Evolutionary conservation across 225 moss, liverwort and hornwort species (phyloP).

Genomic region (Lunularia cruciata): DNA sequence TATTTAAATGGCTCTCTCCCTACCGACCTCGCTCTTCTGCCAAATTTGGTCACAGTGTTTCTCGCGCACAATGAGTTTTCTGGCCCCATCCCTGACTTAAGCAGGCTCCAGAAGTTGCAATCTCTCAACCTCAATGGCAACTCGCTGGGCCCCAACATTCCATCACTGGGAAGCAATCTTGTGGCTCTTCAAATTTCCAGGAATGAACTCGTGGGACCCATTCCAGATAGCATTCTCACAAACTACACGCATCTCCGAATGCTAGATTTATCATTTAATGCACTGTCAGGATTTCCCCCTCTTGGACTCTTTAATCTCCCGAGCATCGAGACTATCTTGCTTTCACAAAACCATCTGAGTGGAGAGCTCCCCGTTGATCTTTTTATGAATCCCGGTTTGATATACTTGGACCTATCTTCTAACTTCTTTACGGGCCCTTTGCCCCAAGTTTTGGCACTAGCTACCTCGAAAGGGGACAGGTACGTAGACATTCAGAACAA

Average conservation of each 20-base stretch:
- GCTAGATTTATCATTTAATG: slow-evolving; percentile 71
- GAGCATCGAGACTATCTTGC: slow-evolving; percentile 44
- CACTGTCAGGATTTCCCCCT: slow-evolving; percentile 53
- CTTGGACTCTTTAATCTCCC: slow-evolving; percentile 61
- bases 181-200: slow-evolving; percentile 48
- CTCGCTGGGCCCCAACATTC: slow-evolving; percentile 67
- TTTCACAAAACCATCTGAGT: slow-evolving; percentile 70
- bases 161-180: slow-evolving; percentile 44
- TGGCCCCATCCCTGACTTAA: slow-evolving; percentile 54
- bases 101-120: slow-evolving; percentile 44
- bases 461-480: slow-evolving; percentile 28
- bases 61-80: slow-evolving; percentile 44
- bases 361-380: slow-evolving; percentile 58
- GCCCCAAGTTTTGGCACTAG: slow-evolving; percentile 41
- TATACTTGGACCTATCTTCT: slow-evolving; percentile 63
- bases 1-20: slow-evolving; percentile 60
- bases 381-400: slow-evolving; percentile 45
- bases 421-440: slow-evolving; percentile 64
- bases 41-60: slow-evolving; percentile 28
- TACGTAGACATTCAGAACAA: slow-evolving; percentile 59
- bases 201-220: slow-evolving; percentile 51
- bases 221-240: slow-evolving; percentile 42
- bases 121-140: slow-evolving; percentile 66
- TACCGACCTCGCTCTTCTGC: slow-evolving; percentile 25
- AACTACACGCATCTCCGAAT: slow-evolving; percentile 40